A percentile compares a stretch with the other conserved stretches of the same genome.
phyloP scores from a whole-genome alignment of 192 early-diverging fungal species.

The Gonapodya sp. region DNA sequence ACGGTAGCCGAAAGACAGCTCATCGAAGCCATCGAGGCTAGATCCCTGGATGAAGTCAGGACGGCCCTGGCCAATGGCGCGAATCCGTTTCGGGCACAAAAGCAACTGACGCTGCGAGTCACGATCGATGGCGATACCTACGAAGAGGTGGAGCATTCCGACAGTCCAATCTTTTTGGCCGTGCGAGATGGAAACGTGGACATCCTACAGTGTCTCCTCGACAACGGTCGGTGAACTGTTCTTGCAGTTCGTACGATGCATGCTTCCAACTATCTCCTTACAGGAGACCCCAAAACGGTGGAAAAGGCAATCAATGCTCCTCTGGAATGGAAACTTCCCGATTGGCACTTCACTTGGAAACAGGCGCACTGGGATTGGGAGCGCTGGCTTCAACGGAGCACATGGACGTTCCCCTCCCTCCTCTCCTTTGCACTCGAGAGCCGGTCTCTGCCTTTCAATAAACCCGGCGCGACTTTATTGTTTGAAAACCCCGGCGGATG shows the following conservation, averaged over 20 bases:
- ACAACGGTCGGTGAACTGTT: background rate
- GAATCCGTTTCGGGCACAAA: background rate
- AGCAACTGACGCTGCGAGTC: background rate
- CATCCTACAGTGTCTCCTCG: background rate
- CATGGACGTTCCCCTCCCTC: background rate
- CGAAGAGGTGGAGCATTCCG: background rate
- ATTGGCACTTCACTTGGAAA: slow-evolving; percentile 4
- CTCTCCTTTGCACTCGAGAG: background rate
- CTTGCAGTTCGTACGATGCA: background rate
- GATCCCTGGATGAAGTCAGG: background rate
- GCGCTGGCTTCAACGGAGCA: background rate
- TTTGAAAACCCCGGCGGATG: slow-evolving; percentile 1
- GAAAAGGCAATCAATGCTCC: background rate
- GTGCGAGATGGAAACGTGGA: background rate
- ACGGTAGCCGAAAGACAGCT: background rate
- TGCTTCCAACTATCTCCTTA: background rate
- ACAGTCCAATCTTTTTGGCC: background rate
- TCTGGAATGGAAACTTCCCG: background rate
- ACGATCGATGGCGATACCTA: background rate
- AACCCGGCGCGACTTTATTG: background rate
- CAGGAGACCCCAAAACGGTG: slow-evolving; percentile 1
- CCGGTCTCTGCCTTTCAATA: background rate
- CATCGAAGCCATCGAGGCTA: background rate
- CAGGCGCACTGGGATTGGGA: slow-evolving; percentile 3
- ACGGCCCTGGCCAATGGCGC: background rate